phyloP scores from a whole-genome alignment of 306 rosid species.

The Clitoria ternatea region DNA sequence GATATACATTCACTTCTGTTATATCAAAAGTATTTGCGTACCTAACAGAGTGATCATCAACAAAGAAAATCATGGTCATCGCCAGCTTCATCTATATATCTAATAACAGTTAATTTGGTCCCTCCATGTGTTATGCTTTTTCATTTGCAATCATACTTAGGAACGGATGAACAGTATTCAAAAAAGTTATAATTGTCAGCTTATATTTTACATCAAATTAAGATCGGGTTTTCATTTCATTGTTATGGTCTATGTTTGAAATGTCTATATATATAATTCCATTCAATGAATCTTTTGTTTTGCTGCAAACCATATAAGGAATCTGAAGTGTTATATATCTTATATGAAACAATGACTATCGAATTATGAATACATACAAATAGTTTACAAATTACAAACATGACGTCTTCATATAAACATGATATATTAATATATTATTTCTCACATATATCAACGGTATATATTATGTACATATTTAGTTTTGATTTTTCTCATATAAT shows the following conservation, averaged over 20 bases:
- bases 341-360: neutral
- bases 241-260: neutral
- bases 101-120: neutral
- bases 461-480: neutral
- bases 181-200: neutral
- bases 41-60: conserved; percentile 17
- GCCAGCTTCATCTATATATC: neutral
- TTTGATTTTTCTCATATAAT: neutral
- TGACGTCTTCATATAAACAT: neutral
- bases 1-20: neutral
- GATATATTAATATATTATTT: neutral
- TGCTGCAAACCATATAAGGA: no score
- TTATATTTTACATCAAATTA: neutral
- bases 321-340: no score
- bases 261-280: neutral
- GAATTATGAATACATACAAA: neutral
- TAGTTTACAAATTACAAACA: neutral
- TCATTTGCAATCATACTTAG: conserved; percentile 5
- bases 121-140: conserved; percentile 4
- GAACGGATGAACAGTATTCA: neutral
- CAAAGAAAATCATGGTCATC: neutral
- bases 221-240: neutral
- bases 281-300: conserved; percentile 1
- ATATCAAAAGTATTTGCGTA: neutral
- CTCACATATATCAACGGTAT: neutral